Evolutionary conservation across 2,329 filamentous ascomycete genomes (phyloP).

Genomic region (Hypocrella siamensis): DNA sequence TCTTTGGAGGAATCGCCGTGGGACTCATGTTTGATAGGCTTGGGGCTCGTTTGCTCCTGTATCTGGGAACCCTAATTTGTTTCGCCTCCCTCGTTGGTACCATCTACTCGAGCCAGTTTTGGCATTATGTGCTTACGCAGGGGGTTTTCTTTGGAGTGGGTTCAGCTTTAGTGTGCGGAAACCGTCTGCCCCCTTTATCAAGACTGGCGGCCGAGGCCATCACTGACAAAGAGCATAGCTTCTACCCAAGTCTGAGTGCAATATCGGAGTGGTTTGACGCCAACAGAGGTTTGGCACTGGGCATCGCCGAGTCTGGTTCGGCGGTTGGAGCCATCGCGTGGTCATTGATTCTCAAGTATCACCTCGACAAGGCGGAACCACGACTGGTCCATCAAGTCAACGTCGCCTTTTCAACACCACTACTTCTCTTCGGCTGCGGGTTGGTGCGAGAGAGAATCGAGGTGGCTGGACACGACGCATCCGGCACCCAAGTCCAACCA

Average conservation of each 20-base stretch:
- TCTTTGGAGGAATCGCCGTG: conserved; percentile 20
- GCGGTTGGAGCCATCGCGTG: conserved; percentile 16
- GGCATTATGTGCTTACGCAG: conserved; percentile 21
- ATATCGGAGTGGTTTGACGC: conserved; percentile 16
- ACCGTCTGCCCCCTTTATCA: neutral
- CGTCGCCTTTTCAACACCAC: conserved; percentile 9
- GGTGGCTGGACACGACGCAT: conserved; percentile 5
- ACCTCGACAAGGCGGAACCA: conserved; percentile 5
- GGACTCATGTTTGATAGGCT: conserved; percentile 25
- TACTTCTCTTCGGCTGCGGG: conserved; percentile 11
- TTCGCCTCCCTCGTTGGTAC: conserved; percentile 21
- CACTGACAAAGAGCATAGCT: conserved; percentile 6
- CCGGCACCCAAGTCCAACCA: conserved; percentile 3
- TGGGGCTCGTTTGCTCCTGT: conserved; percentile 18
- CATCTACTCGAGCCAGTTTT: conserved; percentile 16
- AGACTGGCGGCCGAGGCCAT: neutral
- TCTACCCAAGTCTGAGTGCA: conserved; percentile 15
- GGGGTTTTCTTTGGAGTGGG: conserved; percentile 25
- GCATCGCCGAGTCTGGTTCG: conserved; percentile 14
- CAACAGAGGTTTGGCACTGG: conserved; percentile 14
- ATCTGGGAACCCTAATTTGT: conserved; percentile 17
- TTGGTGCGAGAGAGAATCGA: conserved; percentile 13
- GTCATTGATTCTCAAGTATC: conserved; percentile 10
- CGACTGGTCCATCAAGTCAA: conserved; percentile 8
- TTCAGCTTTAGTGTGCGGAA: conserved; percentile 17